Evolutionary conservation across 2,329 filamentous ascomycete genomes (phyloP), one percentile per base, ranked within the genome.

Genomic region (Hymenoscyphus albidus): DNA sequence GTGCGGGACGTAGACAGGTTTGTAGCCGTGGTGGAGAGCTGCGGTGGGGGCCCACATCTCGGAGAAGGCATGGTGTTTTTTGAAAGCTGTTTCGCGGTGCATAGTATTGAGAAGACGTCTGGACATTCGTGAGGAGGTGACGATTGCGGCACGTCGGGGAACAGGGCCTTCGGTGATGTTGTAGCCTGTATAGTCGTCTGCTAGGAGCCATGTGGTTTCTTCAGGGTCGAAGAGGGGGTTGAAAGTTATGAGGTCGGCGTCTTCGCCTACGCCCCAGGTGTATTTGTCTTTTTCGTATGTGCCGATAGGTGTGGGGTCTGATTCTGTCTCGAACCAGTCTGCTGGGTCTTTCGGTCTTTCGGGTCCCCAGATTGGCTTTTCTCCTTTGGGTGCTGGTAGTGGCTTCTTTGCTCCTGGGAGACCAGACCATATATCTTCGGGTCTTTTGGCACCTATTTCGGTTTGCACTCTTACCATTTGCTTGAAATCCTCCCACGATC

Each of bases 1-100:
- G 73, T 98, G 94, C 0, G 94, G 94, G 2, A 88, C 92, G 70
- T 90, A 96, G 14, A 97, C 93, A 44, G 92, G 93, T 80, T 97
- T 98, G 79, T 91, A 88, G 12, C 94, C 94, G 75, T 97, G 93
- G 66, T 97, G 93, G 10, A 98, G 83, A 1, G 93, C 91, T 0
- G 91, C 88, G 0, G 91, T 95, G 0, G 89, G 89, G 0, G 93
- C 92, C 92, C 92, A 97, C 93, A 97, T 97, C 77, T 98, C 94
- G 0, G 93, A 91, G 76, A 96, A 96, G 80, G 95, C 96, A 69
- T 91, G 91, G 77, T 96, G 91, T 71, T 93, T 93, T 74, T 89
- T 88, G 72, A 91, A 85, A 38, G 88, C 87, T 3, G 93, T 97
- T 80, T 97, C 93, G 63, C 87, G 85, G 80, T 98, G 94, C 94